Percentiles rank a stretch among this genome's conserved stretches.
These are phyloP conservation scores for Tolypocladium capitatum DNA, from an alignment of 2,329 filamentous ascomycete genomes.

Conservation along the genomic window DNA sequence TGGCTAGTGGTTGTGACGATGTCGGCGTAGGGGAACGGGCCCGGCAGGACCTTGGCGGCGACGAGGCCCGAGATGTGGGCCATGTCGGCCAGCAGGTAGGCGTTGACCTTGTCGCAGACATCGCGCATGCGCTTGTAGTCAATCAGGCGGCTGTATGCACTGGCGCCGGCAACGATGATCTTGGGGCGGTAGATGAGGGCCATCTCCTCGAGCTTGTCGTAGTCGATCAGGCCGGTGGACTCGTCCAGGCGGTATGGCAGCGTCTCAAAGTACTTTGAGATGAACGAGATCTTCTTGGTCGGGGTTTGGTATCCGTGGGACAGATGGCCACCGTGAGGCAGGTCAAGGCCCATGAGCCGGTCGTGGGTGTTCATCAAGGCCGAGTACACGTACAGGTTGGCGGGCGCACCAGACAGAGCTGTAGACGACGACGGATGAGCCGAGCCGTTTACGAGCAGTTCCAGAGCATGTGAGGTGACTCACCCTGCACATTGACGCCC, in stretches of 20 bases:
- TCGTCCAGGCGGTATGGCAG: constrained; percentile 88
- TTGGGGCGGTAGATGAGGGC: constrained; percentile 87
- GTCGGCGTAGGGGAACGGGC: constrained; percentile 80
- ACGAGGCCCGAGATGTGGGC: constrained; percentile 93
- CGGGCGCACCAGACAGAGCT: constrained; percentile 64
- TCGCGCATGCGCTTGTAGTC: constrained; percentile 88
- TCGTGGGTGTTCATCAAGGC: constrained; percentile 88
- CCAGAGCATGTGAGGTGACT: constrained; percentile 15
- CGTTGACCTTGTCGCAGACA: constrained; percentile 80
- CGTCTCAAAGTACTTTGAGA: constrained; percentile 98
- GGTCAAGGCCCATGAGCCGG: constrained; percentile 89
- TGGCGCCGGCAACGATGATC: constrained; percentile 87
- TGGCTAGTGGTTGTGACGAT: constrained; percentile 97
- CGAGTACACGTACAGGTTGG: constrained; percentile 89
- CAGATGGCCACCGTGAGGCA: constrained; percentile 91
- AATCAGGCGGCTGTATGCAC: constrained; percentile 89
- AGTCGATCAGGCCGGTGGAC: constrained; percentile 86
- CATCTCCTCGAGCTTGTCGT: constrained; percentile 76
- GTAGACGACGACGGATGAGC: background rate
- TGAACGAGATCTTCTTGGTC: constrained; percentile 87
- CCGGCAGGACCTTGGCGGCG: constrained; percentile 79
- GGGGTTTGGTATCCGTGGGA: constrained; percentile 97
- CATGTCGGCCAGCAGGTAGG: constrained; percentile 92
- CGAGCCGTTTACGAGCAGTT: too few species aligned
- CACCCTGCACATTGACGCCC: constrained; percentile 93